Evolutionary conservation across 345 rosid species (phyloP), one percentile per base, ranked within the genome.

Genomic region (Cochlearia excelsa): DNA sequence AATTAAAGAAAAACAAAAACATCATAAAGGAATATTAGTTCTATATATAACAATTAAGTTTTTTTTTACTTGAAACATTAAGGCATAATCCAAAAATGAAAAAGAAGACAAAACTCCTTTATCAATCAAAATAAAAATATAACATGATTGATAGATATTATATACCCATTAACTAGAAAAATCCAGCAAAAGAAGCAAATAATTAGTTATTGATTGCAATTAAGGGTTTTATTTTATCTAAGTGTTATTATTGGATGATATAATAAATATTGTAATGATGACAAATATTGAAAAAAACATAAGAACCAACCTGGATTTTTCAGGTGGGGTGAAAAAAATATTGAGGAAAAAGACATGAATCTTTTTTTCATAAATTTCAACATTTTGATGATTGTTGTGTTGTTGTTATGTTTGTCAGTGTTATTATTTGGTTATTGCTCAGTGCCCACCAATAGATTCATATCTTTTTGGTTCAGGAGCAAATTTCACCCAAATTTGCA

Each of bases 21-120:
- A 38, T 59, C 54, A 9, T 30, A 47, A 6, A 53, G 46, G 60
- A 51, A 64, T 70, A 64, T 56, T 56, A 41, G 10, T 55, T 61
- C 4, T 42, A 62, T 31, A 54, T 23, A 26, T n/a, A 33, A 48
- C 9, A 26, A 42, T 5, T 5, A 48, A 11, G 48, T 16, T 16
- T 16, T 16, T 66, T 73, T 82, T 80, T 80, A 65, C 86, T 73
- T 68, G 71, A 83, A 77, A 82, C 79, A 60, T 27, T 63, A 74
- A 67, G 70, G 78, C 80, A 85, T 71, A 77, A 76, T 64, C 83
- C 73, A 69, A 52, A 65, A 69, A 59, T 71, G 80, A 35, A 55
- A 80, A 72, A 71, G 68, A 73, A 70, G 66, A 65, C 40, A 59
- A 72, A 70, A 7, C 63, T 75, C 68, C 55, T 61, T 59, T 40